Evolutionary conservation across 176 grass and related monocot genomes (phyloP).

Genomic region (Rhynchospora breviuscula): DNA sequence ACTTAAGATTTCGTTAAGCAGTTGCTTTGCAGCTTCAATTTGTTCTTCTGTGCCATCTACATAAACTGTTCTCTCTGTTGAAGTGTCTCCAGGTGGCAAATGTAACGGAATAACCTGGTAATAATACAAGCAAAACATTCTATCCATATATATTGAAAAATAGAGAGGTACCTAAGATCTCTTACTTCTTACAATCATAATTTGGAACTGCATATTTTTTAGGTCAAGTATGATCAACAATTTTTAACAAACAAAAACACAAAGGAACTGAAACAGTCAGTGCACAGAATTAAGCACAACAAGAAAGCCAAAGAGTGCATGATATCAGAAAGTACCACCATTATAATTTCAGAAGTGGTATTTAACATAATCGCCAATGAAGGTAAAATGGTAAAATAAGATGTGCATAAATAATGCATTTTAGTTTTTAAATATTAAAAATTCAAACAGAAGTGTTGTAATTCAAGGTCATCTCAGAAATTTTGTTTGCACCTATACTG

Average conservation of each 20-base stretch:
- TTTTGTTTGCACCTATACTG: background rate
- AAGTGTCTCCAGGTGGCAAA: slow-evolving; percentile 74
- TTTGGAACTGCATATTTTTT: background rate
- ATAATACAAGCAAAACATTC: slow-evolving; percentile 20
- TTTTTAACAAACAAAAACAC: background rate
- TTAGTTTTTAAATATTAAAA: background rate
- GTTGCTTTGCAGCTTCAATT: slow-evolving; percentile 87
- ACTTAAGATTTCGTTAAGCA: slow-evolving; percentile 86
- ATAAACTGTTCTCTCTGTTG: slow-evolving; percentile 83
- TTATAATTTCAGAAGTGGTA: background rate
- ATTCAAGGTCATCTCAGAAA: slow-evolving; percentile 7
- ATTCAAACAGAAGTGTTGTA: background rate
- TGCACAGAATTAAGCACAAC: background rate
- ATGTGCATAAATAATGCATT: background rate
- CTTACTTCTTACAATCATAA: background rate
- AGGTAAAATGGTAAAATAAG: background rate
- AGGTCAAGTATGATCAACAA: background rate
- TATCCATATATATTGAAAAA: slow-evolving; percentile 18
- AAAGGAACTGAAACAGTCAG: background rate
- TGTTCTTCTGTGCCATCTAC: slow-evolving; percentile 87
- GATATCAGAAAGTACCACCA: background rate
- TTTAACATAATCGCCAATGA: background rate
- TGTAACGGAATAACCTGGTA: slow-evolving; percentile 83
- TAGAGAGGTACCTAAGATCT: background rate
- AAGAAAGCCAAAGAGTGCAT: background rate